Conservation (phyloP, 768 basidiomycete genomes). For the Lactarius trivialis region DNA sequence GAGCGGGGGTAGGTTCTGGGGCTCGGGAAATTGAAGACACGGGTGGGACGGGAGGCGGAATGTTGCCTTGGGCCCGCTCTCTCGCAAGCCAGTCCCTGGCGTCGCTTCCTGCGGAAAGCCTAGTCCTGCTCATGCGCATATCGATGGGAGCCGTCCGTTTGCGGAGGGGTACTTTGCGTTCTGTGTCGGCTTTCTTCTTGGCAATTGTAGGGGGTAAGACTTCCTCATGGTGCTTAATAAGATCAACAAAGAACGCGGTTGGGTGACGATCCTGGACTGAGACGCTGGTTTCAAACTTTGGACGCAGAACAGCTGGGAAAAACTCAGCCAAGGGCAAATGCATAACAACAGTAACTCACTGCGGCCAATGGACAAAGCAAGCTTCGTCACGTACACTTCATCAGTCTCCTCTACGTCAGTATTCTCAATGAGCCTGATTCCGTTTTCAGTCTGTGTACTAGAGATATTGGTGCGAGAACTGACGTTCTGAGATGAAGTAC, state of each 20-base stretch:
- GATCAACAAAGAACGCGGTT: conserved; percentile 74
- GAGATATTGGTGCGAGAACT: neutral
- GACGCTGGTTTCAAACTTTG: conserved; percentile 72
- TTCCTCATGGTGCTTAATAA: conserved; percentile 65
- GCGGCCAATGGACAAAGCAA: conserved; percentile 81
- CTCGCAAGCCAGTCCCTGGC: conserved; percentile 63
- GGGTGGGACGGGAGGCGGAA: conserved; percentile 22
- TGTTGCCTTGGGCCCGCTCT: conserved; percentile 36
- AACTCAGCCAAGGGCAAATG: neutral
- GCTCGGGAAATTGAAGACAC: conserved; percentile 1
- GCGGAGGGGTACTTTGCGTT: conserved; percentile 72
- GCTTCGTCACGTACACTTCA: conserved; percentile 79
- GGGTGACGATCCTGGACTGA: conserved; percentile 92
- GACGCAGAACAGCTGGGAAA: conserved; percentile 65
- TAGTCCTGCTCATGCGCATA: conserved; percentile 77
- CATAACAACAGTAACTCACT: conserved; percentile 42
- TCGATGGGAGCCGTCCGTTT: conserved; percentile 87
- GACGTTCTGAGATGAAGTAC: conserved; percentile 70
- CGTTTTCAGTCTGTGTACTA: conserved; percentile 5
- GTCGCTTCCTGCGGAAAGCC: conserved; percentile 66
- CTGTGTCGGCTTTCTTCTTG: conserved; percentile 82
- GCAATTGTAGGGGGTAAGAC: conserved; percentile 77
- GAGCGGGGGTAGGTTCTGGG: conserved; percentile 27
- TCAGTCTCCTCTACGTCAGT: conserved; percentile 66
- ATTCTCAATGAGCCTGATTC: conserved; percentile 53